Percentiles rank a stretch among this genome's conserved stretches.
Conservation (phyloP, 129 eudicot genomes). For the Centrapalus pauciflorus region DNA sequence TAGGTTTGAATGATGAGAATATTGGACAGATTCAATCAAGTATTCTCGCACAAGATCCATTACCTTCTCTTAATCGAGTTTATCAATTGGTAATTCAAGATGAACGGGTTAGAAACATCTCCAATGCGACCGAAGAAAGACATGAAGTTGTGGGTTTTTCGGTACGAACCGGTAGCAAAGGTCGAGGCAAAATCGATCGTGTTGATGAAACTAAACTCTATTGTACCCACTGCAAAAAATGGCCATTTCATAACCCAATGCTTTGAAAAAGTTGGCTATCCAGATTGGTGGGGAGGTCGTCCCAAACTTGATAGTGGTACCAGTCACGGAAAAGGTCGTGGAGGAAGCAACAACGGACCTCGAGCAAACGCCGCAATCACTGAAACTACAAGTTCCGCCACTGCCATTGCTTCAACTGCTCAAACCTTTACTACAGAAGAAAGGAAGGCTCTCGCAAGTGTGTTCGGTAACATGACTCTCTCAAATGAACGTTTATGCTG, state of each 20-base stretch:
- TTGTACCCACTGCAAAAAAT: neutral
- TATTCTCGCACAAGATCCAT: neutral
- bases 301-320: neutral
- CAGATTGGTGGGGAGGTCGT: too few species aligned
- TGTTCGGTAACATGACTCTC: neutral
- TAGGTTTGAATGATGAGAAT: neutral
- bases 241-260: neutral
- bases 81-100: neutral
- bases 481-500: neutral
- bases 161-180: neutral
- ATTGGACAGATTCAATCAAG: neutral
- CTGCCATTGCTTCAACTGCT: neutral
- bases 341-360: neutral
- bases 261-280: neutral
- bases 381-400: neutral
- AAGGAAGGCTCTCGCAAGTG: conserved; percentile 5
- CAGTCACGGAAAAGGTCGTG: neutral
- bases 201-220: neutral
- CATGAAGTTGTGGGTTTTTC: neutral
- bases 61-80: neutral
- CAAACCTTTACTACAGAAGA: neutral
- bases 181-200: neutral
- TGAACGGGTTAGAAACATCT: neutral
- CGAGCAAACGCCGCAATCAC: neutral
- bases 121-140: neutral